These are phyloP conservation scores for Saccharomycopsis hybrid DNA, from an alignment of 1,139 yeast species.

Conservation along the genomic window DNA sequence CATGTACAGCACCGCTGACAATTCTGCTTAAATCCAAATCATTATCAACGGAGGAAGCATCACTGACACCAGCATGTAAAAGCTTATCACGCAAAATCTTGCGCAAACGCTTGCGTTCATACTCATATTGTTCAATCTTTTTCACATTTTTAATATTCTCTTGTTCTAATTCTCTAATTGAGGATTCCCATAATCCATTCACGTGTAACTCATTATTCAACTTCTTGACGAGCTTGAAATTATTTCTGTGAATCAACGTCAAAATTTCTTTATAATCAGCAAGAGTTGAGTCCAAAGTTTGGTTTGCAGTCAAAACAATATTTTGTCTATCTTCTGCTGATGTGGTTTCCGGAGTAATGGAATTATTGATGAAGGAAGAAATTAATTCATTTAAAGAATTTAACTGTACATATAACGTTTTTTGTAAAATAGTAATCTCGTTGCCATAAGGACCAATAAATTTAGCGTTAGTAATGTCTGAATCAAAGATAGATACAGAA, in stretches of 20 bases:
- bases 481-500: constrained; percentile 19
- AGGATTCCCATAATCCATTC: constrained; percentile 84
- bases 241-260: constrained; percentile 16
- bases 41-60: background rate
- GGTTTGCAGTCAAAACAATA: constrained; percentile 8
- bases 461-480: constrained; percentile 28
- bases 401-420: constrained; percentile 56
- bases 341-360: background rate
- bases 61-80: constrained; percentile 8
- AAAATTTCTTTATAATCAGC: constrained; percentile 14
- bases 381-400: constrained; percentile 53
- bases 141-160: constrained; percentile 76
- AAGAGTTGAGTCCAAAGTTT: constrained; percentile 8
- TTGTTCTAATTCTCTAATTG: constrained; percentile 75
- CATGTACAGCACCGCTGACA: constrained; percentile 20
- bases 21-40: constrained; percentile 18
- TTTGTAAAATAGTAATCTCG: constrained; percentile 42
- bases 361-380: constrained; percentile 3
- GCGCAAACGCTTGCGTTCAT: constrained; percentile 62
- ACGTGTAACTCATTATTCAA: constrained; percentile 74
- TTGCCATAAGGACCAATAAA: constrained; percentile 34
- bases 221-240: constrained; percentile 37
- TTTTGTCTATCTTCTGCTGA: constrained; percentile 2
- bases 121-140: constrained; percentile 63
- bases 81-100: constrained; percentile 42